Conservation (phyloP, 148 eudicot genomes). For the Polygonum maritimum region DNA sequence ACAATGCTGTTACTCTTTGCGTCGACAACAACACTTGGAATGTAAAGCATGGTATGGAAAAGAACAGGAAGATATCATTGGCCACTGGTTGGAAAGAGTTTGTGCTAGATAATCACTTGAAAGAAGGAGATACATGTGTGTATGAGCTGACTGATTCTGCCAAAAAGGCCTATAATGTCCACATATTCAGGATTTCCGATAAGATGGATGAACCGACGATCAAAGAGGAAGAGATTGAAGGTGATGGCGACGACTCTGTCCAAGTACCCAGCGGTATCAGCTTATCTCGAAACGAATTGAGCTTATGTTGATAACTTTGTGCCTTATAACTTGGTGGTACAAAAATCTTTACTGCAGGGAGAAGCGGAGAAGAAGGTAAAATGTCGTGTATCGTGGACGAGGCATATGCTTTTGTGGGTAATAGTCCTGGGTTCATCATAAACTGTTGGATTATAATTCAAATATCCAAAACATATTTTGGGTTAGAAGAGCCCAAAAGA, state of each 20-base stretch:
- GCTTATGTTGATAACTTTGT: no score
- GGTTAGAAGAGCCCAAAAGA: no score
- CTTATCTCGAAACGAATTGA: no score
- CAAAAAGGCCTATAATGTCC: not conserved
- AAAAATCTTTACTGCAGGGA: no score
- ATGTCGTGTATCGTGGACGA: not conserved
- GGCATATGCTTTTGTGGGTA: not conserved
- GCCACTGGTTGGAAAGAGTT: not conserved
- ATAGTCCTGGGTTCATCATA: no score
- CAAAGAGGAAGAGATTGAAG: not conserved
- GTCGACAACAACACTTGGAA: not conserved
- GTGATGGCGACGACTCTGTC: not conserved
- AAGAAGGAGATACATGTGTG: not conserved
- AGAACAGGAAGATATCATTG: not conserved
- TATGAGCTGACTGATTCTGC: not conserved
- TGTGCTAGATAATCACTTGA: not conserved
- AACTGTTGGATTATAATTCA: no score
- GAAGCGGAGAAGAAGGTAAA: no score
- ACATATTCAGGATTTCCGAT: not conserved
- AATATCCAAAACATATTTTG: no score
- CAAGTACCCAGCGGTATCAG: no score
- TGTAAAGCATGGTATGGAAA: not conserved
- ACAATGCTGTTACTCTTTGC: not conserved
- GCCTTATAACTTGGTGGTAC: no score
- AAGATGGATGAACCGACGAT: not conserved